Evolutionary conservation across 257 asterid species (phyloP).

Genomic region (Haberlea rhodopensis): DNA sequence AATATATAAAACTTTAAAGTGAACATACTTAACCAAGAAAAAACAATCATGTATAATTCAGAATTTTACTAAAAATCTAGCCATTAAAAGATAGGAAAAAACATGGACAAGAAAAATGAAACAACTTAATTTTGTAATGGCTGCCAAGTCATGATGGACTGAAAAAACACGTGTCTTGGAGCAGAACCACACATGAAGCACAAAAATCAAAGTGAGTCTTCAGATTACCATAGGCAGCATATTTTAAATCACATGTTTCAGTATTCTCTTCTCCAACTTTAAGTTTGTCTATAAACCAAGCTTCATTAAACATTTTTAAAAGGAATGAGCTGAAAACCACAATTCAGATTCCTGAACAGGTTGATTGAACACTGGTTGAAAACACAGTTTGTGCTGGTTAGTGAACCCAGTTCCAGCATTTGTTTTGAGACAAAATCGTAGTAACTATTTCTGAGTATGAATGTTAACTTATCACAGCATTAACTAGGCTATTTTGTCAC

Average conservation of each 20-base stretch:
- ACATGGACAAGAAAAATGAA: not conserved
- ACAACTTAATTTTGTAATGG: not conserved
- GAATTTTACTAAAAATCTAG: too few relatives aligned
- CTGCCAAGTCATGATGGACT: not conserved
- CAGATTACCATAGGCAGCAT: not conserved
- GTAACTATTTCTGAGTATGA: not conserved
- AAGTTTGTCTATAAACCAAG: too few relatives aligned
- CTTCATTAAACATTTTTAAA: too few relatives aligned
- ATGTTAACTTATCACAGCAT: not conserved
- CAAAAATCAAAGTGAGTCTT: not conserved
- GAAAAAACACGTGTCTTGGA: not conserved
- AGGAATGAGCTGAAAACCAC: not conserved
- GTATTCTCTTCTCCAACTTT: not conserved
- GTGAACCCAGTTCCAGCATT: slow-evolving; percentile 1
- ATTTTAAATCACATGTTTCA: too few relatives aligned
- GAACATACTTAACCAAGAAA: too few relatives aligned
- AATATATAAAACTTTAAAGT: too few relatives aligned
- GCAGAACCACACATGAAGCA: not conserved
- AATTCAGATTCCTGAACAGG: slow-evolving; percentile 17
- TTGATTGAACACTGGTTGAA: not conserved
- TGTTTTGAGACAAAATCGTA: slow-evolving; percentile 9
- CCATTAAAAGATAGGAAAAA: not conserved
- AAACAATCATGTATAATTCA: too few relatives aligned
- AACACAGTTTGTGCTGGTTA: not conserved
- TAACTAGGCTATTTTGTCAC: too few relatives aligned